A percentile compares a stretch with the other conserved stretches of the same genome.
These are phyloP conservation scores for Mucor mucedo DNA, from an alignment of 371 early-diverging fungal genomes.

Conservation along the genomic window DNA sequence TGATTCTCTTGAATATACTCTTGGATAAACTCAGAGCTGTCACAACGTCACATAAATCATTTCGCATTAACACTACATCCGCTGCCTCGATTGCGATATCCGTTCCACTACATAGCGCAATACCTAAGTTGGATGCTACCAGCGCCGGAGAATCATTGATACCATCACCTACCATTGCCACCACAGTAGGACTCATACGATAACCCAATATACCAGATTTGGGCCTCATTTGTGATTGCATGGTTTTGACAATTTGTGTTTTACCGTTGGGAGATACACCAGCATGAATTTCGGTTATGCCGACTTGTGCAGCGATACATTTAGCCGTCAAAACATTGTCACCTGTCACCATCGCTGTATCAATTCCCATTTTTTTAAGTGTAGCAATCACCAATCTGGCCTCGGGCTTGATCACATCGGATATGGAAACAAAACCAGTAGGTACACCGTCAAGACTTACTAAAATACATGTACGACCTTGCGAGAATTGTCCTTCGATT, in stretches of 20 bases:
- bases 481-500: conserved; percentile 42
- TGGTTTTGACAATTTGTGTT: conserved; percentile 68
- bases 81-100: conserved; percentile 97
- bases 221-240: conserved; percentile 53
- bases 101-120: conserved; percentile 91
- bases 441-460: conserved; percentile 71
- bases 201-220: background rate
- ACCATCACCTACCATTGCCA: conserved; percentile 99
- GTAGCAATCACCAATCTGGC: conserved; percentile 70
- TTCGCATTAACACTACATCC: conserved; percentile 82
- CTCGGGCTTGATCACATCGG: conserved; percentile 87
- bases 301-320: conserved; percentile 72
- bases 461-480: conserved; percentile 84
- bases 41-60: conserved; percentile 85
- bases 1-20: conserved; percentile 84
- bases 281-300: conserved; percentile 85
- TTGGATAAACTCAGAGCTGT: conserved; percentile 84
- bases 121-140: conserved; percentile 93
- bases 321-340: conserved; percentile 85
- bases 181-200: conserved; percentile 34
- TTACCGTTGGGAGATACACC: conserved; percentile 94
- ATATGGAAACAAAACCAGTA: conserved; percentile 81
- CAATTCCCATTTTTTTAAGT: conserved; percentile 76
- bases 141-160: conserved; percentile 98
- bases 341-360: conserved; percentile 91